Percentiles rank a stretch among this genome's conserved stretches.
These are phyloP conservation scores for Pseudocercospora cruenta DNA, from an alignment of 2,329 filamentous ascomycete genomes.

Conservation along the genomic window DNA sequence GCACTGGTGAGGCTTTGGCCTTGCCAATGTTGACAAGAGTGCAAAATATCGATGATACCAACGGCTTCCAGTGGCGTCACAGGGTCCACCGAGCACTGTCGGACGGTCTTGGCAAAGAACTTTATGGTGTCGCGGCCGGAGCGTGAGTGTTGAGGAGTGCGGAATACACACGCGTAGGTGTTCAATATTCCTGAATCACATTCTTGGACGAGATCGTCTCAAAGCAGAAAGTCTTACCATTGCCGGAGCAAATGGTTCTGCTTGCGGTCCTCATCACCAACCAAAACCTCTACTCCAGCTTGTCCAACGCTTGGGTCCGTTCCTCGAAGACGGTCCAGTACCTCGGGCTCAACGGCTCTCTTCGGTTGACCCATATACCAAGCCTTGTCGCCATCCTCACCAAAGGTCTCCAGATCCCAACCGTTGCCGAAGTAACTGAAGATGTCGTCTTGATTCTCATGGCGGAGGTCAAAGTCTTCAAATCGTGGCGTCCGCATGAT, in stretches of 20 bases:
- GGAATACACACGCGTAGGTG: not conserved
- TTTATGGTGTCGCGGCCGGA: not conserved
- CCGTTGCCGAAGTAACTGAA: slow-evolving; percentile 26
- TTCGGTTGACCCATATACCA: slow-evolving; percentile 1
- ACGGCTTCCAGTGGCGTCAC: not conserved
- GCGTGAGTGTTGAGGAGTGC: not conserved
- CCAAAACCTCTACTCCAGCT: slow-evolving; percentile 1
- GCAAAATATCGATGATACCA: too few relatives aligned
- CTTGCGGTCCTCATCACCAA: slow-evolving; percentile 3
- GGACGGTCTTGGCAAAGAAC: not conserved
- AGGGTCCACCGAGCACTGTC: not conserved
- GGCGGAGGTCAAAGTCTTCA: slow-evolving; percentile 27
- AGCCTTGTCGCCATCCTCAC: not conserved
- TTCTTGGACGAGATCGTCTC: not conserved
- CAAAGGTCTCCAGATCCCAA: slow-evolving; percentile 5
- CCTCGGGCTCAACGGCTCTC: not conserved
- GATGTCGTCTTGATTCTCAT: slow-evolving; percentile 22
- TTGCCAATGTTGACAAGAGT: too few relatives aligned
- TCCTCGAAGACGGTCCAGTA: not conserved
- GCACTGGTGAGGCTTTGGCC: too few relatives aligned
- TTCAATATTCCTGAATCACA: not conserved
- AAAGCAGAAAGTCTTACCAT: not conserved
- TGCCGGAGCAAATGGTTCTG: slow-evolving; percentile 5
- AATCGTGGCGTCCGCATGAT: slow-evolving; percentile 24
- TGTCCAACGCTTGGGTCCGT: not conserved